Percentiles rank a stretch among this genome's conserved stretches.
Conservation (phyloP, 164 flowering plant species). For the Amborella trichopoda region DNA sequence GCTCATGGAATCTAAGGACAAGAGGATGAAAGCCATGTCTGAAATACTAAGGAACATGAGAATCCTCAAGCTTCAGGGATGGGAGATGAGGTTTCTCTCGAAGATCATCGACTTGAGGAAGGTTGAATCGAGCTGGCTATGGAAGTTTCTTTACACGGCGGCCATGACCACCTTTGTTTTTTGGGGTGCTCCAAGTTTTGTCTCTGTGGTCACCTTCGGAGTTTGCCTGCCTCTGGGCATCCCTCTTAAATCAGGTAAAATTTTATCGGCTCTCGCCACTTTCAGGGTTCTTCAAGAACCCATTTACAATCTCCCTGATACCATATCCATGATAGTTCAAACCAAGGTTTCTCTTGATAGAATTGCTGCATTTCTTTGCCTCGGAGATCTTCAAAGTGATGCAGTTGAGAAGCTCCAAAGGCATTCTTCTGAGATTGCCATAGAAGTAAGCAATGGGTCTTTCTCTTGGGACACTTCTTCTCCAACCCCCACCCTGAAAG, state of each 20-base stretch:
- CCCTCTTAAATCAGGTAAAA: conserved; percentile 59
- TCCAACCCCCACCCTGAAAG: conserved; percentile 22
- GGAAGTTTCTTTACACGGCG: conserved; percentile 28
- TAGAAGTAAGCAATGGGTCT: conserved; percentile 41
- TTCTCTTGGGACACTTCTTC: conserved; percentile 18
- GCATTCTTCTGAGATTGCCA: conserved; percentile 30
- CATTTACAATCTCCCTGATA: conserved; percentile 49
- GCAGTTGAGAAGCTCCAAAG: conserved; percentile 30
- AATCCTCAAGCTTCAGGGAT: conserved; percentile 69
- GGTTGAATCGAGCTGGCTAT: conserved; percentile 47
- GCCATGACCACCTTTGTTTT: conserved; percentile 35
- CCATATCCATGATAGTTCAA: conserved; percentile 52
- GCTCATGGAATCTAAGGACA: conserved; percentile 62
- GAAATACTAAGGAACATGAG: conserved; percentile 72
- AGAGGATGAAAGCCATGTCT: conserved; percentile 59
- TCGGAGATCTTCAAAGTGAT: conserved; percentile 40
- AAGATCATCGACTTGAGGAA: conserved; percentile 39
- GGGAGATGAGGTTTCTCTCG: conserved; percentile 68
- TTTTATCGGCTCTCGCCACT: conserved; percentile 70
- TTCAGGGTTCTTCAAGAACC: conserved; percentile 63
- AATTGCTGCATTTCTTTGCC: conserved; percentile 44
- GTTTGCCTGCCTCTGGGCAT: conserved; percentile 41
- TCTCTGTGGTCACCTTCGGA: conserved; percentile 50
- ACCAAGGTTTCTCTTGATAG: conserved; percentile 69
- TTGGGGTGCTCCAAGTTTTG: conserved; percentile 57